Conservation (phyloP, 257 asterid genomes). For the Paulownia fortunei region DNA sequence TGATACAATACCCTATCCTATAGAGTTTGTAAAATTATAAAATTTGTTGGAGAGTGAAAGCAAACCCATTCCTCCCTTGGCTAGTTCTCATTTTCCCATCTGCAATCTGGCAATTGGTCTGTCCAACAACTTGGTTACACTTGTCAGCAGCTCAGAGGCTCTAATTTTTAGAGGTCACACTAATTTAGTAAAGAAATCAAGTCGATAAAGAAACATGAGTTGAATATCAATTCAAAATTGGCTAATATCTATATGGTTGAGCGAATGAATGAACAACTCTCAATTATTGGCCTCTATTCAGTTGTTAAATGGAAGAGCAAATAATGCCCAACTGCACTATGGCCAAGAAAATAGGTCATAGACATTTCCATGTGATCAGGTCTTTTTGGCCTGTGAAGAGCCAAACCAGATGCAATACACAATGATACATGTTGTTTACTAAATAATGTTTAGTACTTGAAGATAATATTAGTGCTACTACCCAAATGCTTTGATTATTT, state of each 20-base stretch:
- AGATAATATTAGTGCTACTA: background rate
- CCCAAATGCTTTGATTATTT: background rate
- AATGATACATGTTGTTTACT: background rate
- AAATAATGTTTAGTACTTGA: no score
- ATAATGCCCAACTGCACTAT: background rate
- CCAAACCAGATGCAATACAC: constrained; percentile 12
- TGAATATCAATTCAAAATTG: background rate
- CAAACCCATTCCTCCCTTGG: constrained; percentile 14
- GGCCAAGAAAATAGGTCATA: no score
- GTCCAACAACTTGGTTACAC: constrained; percentile 23
- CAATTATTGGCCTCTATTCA: constrained; percentile 25
- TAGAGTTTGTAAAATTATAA: background rate
- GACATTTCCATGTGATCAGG: constrained; percentile 30
- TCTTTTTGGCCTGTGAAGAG: constrained; percentile 26
- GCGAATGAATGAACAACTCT: constrained; percentile 22
- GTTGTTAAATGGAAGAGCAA: background rate
- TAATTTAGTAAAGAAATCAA: background rate
- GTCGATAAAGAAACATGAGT: background rate
- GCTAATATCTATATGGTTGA: background rate
- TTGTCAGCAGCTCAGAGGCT: constrained; percentile 4
- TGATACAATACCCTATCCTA: no score
- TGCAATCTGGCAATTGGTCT: constrained; percentile 26
- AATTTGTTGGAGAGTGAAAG: constrained; percentile 6
- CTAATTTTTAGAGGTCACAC: background rate
- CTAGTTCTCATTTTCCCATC: background rate